Evolutionary conservation across 805 yeast species (phyloP), one percentile per base, ranked within the genome.

Genomic region (Candida tammaniensis): DNA sequence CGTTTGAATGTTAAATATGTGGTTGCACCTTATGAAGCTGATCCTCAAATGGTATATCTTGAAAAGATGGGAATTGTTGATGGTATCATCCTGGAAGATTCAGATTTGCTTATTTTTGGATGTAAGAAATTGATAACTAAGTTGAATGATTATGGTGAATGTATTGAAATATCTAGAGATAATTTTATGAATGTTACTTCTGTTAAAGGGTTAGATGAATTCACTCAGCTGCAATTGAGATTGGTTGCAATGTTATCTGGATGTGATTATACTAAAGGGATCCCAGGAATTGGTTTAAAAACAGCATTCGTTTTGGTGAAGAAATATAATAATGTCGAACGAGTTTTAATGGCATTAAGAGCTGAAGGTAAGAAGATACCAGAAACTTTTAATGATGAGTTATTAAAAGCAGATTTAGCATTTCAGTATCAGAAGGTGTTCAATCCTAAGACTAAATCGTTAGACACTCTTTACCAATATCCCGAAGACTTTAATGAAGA

Each of bases 21-120:
- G 6, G 98, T 93, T 7, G 98, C 99, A 0, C 99, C 99, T 0
- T 93, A 87, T 54, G 99, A 93, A 61, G 98, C 98, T 0, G 99
- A 93, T 56, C 83, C 98, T 1, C 98, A 93, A 57, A 77, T 93
- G 83, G 98, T 89, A 7, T 87, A 80, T 49, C 68, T 93, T 27
- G 98, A 91, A 53, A 75, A 77, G 39, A 44, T 60, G 0, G 91
- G 91, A 0, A 33, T 78, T 1, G 91, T 87, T 5, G 82, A 87
- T 42, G 98, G 91, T 0, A 85, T 93, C 4, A 69, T 93, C 7
- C 82, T 95, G 26, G 99, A 93, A 52, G 99, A 93, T 54, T 88
- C 97, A 0, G 99, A 93, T 61, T 67, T 93, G 44, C 64, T 93
- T 15, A 72, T 93, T 1, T 93, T 91, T 65, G 99, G 99, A 0